Evolutionary conservation across 106 monocot genomes (phyloP).

Genomic region (Dioscorea alata): DNA sequence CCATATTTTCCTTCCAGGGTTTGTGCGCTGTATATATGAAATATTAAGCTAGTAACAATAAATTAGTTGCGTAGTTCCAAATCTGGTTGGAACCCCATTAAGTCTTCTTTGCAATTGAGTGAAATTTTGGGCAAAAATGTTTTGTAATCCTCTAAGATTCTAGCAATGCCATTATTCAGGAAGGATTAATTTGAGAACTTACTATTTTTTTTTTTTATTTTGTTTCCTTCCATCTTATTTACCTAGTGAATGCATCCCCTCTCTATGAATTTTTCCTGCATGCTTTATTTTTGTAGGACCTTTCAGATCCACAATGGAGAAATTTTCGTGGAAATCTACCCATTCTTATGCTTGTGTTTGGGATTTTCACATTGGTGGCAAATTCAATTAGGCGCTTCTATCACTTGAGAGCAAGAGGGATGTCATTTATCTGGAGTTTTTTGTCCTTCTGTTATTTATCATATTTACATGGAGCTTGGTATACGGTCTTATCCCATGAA

Average conservation of each 20-base stretch:
- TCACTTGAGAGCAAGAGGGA: conserved; percentile 54
- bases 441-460: conserved; percentile 66
- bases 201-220: not conserved
- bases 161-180: no score
- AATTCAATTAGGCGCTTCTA: conserved; percentile 37
- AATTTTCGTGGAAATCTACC: conserved; percentile 84
- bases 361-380: conserved; percentile 46
- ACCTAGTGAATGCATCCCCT: not conserved
- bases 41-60: no score
- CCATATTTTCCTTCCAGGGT: no score
- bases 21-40: no score
- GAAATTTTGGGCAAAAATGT: no score
- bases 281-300: conserved; percentile 40
- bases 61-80: no score
- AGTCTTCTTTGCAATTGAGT: no score
- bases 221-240: not conserved
- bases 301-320: conserved; percentile 96
- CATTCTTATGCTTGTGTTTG: conserved; percentile 72
- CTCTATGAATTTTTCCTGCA: not conserved
- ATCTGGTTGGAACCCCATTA: no score
- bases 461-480: conserved; percentile 97
- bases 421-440: conserved; percentile 68
- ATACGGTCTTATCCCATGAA: conserved; percentile 13
- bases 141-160: no score
- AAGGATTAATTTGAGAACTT: not conserved